A percentile compares a stretch with the other conserved stretches of the same genome.
These are phyloP conservation scores for Sclerotinia borealis DNA, from an alignment of 2,329 filamentous ascomycete species.

Conservation along the genomic window DNA sequence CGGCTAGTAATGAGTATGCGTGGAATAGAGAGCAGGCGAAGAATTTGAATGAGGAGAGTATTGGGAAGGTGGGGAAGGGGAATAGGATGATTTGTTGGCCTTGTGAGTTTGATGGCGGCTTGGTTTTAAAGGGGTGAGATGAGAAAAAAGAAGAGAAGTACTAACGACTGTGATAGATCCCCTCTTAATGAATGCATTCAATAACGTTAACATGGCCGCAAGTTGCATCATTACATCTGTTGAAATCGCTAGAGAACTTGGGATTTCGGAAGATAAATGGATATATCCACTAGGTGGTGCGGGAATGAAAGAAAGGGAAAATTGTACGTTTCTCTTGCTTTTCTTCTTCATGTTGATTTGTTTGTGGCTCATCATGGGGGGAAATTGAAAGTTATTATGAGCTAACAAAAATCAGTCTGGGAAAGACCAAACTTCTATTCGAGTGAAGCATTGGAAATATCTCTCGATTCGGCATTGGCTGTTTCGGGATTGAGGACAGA, in stretches of 20 bases:
- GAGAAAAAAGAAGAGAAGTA: too few relatives aligned
- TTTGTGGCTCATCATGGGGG: background rate
- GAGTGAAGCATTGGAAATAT: slow-evolving; percentile 51
- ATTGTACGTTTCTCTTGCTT: slow-evolving; percentile 39
- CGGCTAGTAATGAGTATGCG: slow-evolving; percentile 45
- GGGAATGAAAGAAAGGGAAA: slow-evolving; percentile 49
- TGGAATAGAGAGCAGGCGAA: slow-evolving; percentile 48
- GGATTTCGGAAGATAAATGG: slow-evolving; percentile 51
- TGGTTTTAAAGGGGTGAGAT: background rate
- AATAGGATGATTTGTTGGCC: slow-evolving; percentile 66
- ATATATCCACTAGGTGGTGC: slow-evolving; percentile 60
- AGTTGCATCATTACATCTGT: slow-evolving; percentile 55
- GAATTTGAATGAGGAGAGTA: slow-evolving; percentile 42
- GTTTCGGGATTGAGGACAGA: slow-evolving; percentile 41
- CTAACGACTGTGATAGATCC: slow-evolving; percentile 44
- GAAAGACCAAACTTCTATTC: slow-evolving; percentile 51
- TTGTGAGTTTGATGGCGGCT: slow-evolving; percentile 46
- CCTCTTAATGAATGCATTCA: slow-evolving; percentile 66
- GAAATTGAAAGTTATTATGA: background rate
- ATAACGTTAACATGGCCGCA: slow-evolving; percentile 58
- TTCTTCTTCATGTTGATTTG: background rate
- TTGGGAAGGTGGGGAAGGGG: slow-evolving; percentile 46
- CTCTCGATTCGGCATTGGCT: slow-evolving; percentile 48
- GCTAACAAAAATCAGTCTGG: slow-evolving; percentile 47
- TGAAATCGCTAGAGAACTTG: slow-evolving; percentile 46